These are phyloP conservation scores for Orbilia ellipsospora DNA, from an alignment of 2,329 filamentous ascomycete genomes.

Conservation along the genomic window DNA sequence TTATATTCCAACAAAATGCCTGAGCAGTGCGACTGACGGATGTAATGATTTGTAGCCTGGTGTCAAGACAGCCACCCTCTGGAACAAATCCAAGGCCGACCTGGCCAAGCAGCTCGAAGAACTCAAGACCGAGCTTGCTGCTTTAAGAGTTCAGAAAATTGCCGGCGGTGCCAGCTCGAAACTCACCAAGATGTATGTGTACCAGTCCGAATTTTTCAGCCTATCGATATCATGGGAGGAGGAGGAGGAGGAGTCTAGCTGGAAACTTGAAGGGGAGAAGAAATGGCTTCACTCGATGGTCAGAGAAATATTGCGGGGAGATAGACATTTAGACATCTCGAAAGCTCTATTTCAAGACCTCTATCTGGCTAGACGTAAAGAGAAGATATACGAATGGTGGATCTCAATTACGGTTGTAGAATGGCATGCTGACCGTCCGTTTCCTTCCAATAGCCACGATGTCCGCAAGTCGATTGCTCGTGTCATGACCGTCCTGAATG, in stretches of 20 bases:
- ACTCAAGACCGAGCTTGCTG: conserved; percentile 94
- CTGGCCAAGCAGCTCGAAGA: conserved; percentile 93
- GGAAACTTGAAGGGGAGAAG: conserved; percentile 51
- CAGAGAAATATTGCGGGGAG: not conserved
- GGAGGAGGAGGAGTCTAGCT: conserved; percentile 7
- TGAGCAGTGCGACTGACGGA: conserved; percentile 63
- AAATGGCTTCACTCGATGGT: not conserved
- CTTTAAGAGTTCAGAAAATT: conserved; percentile 98
- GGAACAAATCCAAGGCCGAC: conserved; percentile 99
- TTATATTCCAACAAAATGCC: conserved; percentile 55
- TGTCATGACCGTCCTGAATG: conserved; percentile 99
- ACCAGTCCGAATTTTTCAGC: conserved; percentile 49
- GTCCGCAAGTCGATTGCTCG: conserved; percentile 99
- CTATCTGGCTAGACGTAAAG: not conserved
- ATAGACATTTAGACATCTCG: not conserved
- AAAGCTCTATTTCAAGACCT: not conserved
- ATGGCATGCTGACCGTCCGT: conserved; percentile 37
- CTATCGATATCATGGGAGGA: conserved; percentile 6
- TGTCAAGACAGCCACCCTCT: conserved; percentile 97
- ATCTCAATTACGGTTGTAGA: conserved; percentile 12
- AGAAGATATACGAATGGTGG: conserved; percentile 33
- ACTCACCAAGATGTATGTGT: conserved; percentile 93
- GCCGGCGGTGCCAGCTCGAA: conserved; percentile 90
- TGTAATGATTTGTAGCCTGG: conserved; percentile 67
- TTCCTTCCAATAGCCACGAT: conserved; percentile 77